Evolutionary conservation across 495 filamentous ascomycete genomes (phyloP).

Genomic region (Xylaria longipes): DNA sequence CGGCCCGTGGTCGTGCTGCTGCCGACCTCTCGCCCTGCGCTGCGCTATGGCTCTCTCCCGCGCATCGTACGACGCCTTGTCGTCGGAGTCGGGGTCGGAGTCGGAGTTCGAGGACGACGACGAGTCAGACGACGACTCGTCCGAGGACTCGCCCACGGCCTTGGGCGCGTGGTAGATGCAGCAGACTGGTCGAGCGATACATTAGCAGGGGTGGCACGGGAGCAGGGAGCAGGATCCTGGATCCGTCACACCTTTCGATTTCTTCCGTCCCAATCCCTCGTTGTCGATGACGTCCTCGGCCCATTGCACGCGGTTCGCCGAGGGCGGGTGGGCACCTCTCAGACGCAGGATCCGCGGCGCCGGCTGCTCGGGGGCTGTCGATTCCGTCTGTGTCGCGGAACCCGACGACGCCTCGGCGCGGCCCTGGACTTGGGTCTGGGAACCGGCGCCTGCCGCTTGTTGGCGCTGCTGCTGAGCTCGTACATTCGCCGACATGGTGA

Average conservation of each 20-base stretch:
- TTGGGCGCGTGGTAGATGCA: constrained; percentile 95
- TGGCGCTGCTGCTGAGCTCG: constrained; percentile 29
- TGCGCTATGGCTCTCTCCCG: constrained; percentile 35
- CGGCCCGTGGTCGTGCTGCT: constrained; percentile 41
- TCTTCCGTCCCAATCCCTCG: constrained; percentile 92
- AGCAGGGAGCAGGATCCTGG: too few species aligned
- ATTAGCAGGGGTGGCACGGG: too few species aligned
- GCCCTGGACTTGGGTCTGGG: constrained; percentile 31
- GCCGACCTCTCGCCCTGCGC: constrained; percentile 39
- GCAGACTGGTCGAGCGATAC: constrained; percentile 68
- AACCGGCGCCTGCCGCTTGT: constrained; percentile 3
- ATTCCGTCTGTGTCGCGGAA: constrained; percentile 34
- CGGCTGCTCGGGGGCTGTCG: constrained; percentile 25
- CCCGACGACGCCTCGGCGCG: constrained; percentile 27
- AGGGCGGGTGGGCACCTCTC: constrained; percentile 47
- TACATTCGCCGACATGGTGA: constrained; percentile 31
- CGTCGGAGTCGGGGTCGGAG: constrained; percentile 48
- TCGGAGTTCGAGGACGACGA: constrained; percentile 58
- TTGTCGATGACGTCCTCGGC: constrained; percentile 95
- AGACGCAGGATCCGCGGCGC: constrained; percentile 54
- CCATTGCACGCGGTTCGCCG: constrained; percentile 76
- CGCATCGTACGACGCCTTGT: constrained; percentile 35
- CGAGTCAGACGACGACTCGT: constrained; percentile 72
- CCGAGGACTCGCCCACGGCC: constrained; percentile 82
- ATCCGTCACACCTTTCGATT: constrained; percentile 77